Evolutionary conservation across 192 early-diverging fungal genomes (phyloP).

Genomic region (Coemansia sp.): DNA sequence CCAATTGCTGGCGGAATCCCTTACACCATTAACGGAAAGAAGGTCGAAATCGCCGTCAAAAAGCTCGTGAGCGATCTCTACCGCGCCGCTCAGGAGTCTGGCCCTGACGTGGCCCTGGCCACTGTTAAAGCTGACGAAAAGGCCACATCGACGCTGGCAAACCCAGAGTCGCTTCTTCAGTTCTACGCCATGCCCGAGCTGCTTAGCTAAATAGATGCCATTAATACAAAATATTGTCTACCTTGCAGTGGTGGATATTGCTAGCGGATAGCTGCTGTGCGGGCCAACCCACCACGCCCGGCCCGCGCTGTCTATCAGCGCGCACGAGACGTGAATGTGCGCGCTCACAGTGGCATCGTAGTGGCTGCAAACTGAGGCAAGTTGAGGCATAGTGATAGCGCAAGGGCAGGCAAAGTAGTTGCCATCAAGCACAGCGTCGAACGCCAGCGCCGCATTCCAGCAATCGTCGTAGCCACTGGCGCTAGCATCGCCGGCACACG

Average conservation of each 20-base stretch:
- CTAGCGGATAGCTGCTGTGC: conserved; percentile 40
- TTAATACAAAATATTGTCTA: conserved; percentile 39
- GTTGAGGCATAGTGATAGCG: conserved; percentile 28
- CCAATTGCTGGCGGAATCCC: conserved; percentile 78
- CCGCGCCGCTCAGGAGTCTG: conserved; percentile 28
- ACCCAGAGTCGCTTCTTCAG: conserved; percentile 83
- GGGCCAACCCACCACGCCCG: conserved; percentile 36
- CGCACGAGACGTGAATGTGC: conserved; percentile 34
- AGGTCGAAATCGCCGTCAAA: conserved; percentile 97
- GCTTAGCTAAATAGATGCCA: conserved; percentile 31
- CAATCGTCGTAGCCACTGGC: neutral
- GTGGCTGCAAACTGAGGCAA: conserved; percentile 22
- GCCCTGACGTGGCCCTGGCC: conserved; percentile 57
- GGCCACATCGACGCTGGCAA: conserved; percentile 80
- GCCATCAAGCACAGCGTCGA: conserved; percentile 31
- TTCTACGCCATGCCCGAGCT: conserved; percentile 76
- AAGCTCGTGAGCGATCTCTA: conserved; percentile 55
- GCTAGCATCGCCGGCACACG: neutral
- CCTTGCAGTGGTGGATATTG: conserved; percentile 37
- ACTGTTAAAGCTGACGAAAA: conserved; percentile 67
- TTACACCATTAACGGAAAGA: conserved; percentile 95
- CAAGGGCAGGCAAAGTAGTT: conserved; percentile 46
- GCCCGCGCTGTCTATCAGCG: conserved; percentile 23
- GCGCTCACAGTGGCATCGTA: conserved; percentile 23
- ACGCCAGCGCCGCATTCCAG: conserved; percentile 29